Evolutionary conservation across 768 basidiomycete genomes (phyloP), one percentile per base, ranked within the genome.

Genomic region (Boletellus ananas): DNA sequence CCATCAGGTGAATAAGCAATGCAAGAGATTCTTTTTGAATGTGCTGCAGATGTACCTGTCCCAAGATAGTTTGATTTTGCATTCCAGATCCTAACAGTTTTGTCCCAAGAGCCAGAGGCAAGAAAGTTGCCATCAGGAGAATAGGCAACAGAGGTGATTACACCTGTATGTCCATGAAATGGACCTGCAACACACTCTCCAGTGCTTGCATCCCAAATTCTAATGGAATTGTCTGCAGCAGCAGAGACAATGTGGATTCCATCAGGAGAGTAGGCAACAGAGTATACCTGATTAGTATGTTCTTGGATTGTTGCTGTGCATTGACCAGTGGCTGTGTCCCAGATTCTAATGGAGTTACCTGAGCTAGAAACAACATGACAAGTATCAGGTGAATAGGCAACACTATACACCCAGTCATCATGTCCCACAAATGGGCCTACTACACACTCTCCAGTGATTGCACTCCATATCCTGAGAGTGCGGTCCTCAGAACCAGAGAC

Each of bases 251-350:
- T 47, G 8, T 49, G 44, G 23, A 10, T 54, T 10, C 57, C 53
- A 58, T 69, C 54, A 34, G 56, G 56, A 13, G 67, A 67, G 40
- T 62, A 55, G 17, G 55, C 64, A 45, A 66, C 34, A 48, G 58
- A 57, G 10, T 34, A 34, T 0, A 62, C 38, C 23, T 29, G 18
- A 13, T 12, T 7, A 16, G 13, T 45, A 11, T 67, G 53, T 10
- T 36, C 54, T 17, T 52, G 33, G 43, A 50, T 50, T 31, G 31
- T 43, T 46, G 33, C 41, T 2, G 58, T 21, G 46, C 52, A 36
- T 11, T 46, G 27, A 37, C 58, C 45, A 51, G 55, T 47, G 4
- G 25, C 11, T 27, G 50, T 14, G 21, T 60, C 35, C 65, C 62
- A 69, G 2, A 67, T 14, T 8, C 41, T 54, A 10, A 67, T 51